Evolutionary conservation across 352 stramenopile species (phyloP), one percentile per base, ranked within the genome.

Genomic region (Globisporangium cederbergense): DNA sequence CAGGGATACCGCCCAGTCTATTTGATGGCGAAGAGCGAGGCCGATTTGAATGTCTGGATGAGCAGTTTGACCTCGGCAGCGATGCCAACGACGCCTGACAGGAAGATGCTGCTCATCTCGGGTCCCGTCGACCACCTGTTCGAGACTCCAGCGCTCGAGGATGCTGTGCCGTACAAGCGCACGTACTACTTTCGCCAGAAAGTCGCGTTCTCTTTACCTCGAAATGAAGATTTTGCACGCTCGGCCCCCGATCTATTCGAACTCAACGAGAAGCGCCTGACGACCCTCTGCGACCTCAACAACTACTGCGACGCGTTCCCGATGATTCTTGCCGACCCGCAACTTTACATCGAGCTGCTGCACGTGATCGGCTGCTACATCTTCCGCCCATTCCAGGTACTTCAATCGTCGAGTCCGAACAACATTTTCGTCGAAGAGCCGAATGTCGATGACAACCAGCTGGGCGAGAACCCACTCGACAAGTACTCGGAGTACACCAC

Each of bases 381-480:
- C 65, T 95, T 95, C 70, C 81, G 86, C 18, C 84, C 86, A 20
- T 95, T 95, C 63, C 60, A 78, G 47, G 64, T 68, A 16, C 57
- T 90, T 0, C 60, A 75, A 54, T 80, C 75, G 2, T 74, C 73
- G 22, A 81, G 83, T 5, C 86, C 84, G 32, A 74, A 72, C 46
- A 92, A 92, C 60, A 86, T 95, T 34, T 95, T 92, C 62, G 86
- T 95, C 58, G 86, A 95, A 69, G 86, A 95, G 42, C 81, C 84
- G 46, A 89, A 71, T 11, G 71, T 74, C 4, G 83, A 92, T 34
- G 81, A 92, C 51, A 68, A 65, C 28, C 63, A 58, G 53, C 72
- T 84, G 60, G 60, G 79, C 1, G 83, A 86, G 36, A 92, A 92
- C 52, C 84, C 84, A 28, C 86, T 93, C 60, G 84, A 93, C 64